A percentile compares a stretch with the other conserved stretches of the same genome.
These are phyloP conservation scores for Daldinia caldariorum DNA, from an alignment of 495 filamentous ascomycete species.

Conservation along the genomic window DNA sequence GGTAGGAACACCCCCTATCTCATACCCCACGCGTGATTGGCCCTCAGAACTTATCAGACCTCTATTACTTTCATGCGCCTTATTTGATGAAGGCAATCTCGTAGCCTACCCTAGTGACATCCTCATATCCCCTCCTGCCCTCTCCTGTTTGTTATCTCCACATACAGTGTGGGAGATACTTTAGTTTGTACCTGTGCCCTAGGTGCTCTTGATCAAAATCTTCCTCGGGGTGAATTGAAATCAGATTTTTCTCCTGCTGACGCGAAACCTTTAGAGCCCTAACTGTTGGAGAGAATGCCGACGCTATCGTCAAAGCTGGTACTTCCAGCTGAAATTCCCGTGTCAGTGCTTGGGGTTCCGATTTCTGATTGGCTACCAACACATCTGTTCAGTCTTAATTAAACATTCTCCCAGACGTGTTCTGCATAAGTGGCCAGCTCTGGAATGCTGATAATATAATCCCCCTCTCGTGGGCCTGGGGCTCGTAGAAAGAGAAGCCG, in stretches of 20 bases:
- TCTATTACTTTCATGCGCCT: not conserved
- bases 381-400: too few species aligned
- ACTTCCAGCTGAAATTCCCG: not conserved
- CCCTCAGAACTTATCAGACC: not conserved
- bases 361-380: too few species aligned
- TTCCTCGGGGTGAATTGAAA: not conserved
- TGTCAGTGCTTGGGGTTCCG: too few species aligned
- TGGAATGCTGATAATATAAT: too few species aligned
- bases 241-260: not conserved
- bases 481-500: too few species aligned
- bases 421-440: too few species aligned
- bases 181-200: not conserved
- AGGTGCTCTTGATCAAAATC: not conserved
- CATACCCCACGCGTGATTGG: not conserved
- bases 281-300: not conserved
- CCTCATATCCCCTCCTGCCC: not conserved
- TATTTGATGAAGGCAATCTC: not conserved
- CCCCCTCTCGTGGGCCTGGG: too few species aligned
- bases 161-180: not conserved
- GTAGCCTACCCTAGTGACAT: not conserved
- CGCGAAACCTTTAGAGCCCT: not conserved
- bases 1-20: not conserved
- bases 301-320: not conserved
- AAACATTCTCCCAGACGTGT: too few species aligned
- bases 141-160: not conserved